Base-by-base conservation (phyloP, 148 eudicot species). In the Amaranthus hypochondriacus region DNA sequence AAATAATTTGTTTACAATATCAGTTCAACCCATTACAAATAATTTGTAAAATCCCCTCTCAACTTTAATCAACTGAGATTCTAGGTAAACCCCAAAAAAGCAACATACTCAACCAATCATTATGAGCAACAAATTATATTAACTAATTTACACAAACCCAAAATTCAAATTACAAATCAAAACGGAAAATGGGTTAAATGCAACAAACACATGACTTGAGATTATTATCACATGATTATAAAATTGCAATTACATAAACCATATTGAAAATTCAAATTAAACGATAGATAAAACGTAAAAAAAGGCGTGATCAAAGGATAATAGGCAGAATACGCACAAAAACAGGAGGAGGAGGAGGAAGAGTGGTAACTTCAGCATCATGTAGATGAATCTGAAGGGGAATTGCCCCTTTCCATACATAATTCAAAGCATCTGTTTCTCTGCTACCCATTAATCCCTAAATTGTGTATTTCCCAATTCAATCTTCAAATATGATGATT, bases 311-410 rank as follows among this genome's bases (percentile, higher is more conserved):
- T 65, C 6, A 62, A 47, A 77, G 44, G 56, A 48, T 3, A 69
- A 60, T 4, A 64, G 66, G 62, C 54, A 68, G 12, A 48, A 2
- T n/a, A 42, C 53, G 6, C 64, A 94, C 98, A 89, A 92, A 63
- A 75, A 96, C 87, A 48, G 98, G 88, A n/a, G 86, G 82, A 68
- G 97, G 96, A n/a, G 96, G 84, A 71, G 98, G 96, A 56, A 90
- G 88, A 73, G 98, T 90, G 72, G 98, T 87, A 83, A 95, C 89
- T 90, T 95, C 98, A 49, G 97, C 90, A 44, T 92, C 89, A 67
- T 92, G 93, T 70, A 95, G 98, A 81, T 95, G 97, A 82, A 95
- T 77, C 77, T 92, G 93, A 49, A 92, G 85, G 0, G 97, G 98
- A 12, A 92, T 86, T 51, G 96, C 89, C 6, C 96, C 97, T 80